phyloP scores from a whole-genome alignment of 352 stramenopile genomes.

The Phytophthora megakarya region DNA sequence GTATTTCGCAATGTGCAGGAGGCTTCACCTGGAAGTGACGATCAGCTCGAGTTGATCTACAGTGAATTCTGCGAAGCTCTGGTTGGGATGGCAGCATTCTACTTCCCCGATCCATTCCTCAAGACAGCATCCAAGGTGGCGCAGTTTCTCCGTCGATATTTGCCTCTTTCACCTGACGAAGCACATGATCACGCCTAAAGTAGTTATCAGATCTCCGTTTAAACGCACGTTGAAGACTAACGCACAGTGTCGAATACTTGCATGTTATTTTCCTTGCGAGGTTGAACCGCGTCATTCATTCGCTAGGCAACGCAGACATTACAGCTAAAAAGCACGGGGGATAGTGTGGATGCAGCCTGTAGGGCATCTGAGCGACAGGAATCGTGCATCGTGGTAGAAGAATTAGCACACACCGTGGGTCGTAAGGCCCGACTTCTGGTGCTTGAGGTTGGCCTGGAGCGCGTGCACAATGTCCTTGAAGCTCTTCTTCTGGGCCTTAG shows the following conservation, averaged over 20 bases:
- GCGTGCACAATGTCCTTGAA: conserved; percentile 75
- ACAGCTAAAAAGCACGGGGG: conserved; percentile 21
- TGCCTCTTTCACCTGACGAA: conserved; percentile 69
- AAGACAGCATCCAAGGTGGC: conserved; percentile 54
- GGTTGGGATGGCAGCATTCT: conserved; percentile 55
- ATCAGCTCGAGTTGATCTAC: conserved; percentile 74
- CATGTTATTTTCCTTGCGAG: conserved; percentile 24
- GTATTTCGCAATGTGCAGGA: conserved; percentile 78
- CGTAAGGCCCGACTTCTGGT: conserved; percentile 76
- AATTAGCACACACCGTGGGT: conserved; percentile 83
- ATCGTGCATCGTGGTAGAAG: background rate
- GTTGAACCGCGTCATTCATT: conserved; percentile 18
- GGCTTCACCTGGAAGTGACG: conserved; percentile 37
- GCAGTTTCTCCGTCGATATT: conserved; percentile 75
- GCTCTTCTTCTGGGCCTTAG: conserved; percentile 72
- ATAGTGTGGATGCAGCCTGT: background rate
- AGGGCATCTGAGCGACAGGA: too few species aligned
- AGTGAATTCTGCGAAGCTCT: conserved; percentile 76
- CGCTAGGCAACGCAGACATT: conserved; percentile 22
- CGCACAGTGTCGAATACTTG: conserved; percentile 23
- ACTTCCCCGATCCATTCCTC: conserved; percentile 72
- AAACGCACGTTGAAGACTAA: background rate
- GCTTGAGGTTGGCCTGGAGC: conserved; percentile 69
- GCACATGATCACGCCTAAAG: conserved; percentile 42
- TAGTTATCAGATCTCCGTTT: background rate